These are phyloP conservation scores for Rubia tinctorum DNA, from an alignment of 305 asterid species.

Conservation along the genomic window DNA sequence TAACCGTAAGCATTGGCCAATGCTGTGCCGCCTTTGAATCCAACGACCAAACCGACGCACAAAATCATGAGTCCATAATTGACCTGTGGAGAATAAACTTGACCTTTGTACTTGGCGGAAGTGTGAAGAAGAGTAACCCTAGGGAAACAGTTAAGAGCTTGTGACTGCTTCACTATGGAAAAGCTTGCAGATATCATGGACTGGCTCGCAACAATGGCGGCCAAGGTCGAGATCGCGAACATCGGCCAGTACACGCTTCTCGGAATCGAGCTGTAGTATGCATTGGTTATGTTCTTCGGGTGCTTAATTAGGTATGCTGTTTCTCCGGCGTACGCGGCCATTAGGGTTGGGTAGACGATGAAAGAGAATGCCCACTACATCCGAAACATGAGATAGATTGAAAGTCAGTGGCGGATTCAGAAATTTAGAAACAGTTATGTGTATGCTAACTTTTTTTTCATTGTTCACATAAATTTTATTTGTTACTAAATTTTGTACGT, in stretches of 20 bases:
- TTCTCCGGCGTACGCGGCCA: slow-evolving; percentile 35
- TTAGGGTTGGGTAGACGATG: slow-evolving; percentile 31
- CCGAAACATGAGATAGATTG: neutral
- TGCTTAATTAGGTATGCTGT: slow-evolving; percentile 27
- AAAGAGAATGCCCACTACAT: slow-evolving; percentile 30
- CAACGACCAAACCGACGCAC: slow-evolving; percentile 27
- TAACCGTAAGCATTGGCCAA: slow-evolving; percentile 36
- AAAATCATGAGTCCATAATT: slow-evolving; percentile 28
- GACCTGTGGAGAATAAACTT: slow-evolving; percentile 35
- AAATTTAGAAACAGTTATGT: no score
- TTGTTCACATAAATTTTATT: no score
- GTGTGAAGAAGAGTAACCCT: slow-evolving; percentile 30
- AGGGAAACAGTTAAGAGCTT: slow-evolving; percentile 35
- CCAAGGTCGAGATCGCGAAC: slow-evolving; percentile 29
- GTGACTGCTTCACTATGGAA: slow-evolving; percentile 35
- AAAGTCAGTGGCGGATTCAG: neutral
- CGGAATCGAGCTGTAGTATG: slow-evolving; percentile 31
- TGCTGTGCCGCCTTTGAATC: slow-evolving; percentile 30
- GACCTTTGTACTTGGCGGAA: slow-evolving; percentile 30
- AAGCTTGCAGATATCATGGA: slow-evolving; percentile 41
- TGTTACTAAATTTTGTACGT: no score
- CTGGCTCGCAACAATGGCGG: slow-evolving; percentile 37
- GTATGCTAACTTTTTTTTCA: no score
- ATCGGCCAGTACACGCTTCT: slow-evolving; percentile 32
- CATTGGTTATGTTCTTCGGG: slow-evolving; percentile 21